Base-by-base conservation (phyloP, 805 yeast genomes). In the Helenozyma rhizophorensis region DNA sequence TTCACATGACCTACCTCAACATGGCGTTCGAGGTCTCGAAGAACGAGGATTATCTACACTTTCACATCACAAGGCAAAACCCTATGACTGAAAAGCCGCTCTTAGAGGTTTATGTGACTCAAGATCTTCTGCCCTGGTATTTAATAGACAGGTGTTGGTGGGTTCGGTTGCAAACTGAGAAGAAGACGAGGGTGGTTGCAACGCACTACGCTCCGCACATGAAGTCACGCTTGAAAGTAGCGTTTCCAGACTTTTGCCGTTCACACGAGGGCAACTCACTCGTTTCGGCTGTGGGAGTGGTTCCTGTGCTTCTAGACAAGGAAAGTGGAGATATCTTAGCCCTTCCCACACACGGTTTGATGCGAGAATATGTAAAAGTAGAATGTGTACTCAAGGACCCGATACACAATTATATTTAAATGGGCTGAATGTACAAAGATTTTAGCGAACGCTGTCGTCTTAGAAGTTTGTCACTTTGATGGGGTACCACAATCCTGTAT, bases 91-190 rank as follows among this genome's bases (percentile, higher is more conserved):
- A 23, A 9, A 10, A 18, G 4, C 23, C 9, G 9, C 10, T 21
- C 3, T 22, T 14, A 11, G 15, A n/a, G 1, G 13, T 34, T 2
- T 1, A 14, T 2, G 22, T 28, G 2, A 12, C 24, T 2, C 14
- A 32, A 4, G 23, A 24, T 1, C 29, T 33, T 10, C 10, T 23
- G 12, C 28, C 34, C 2, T 43, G 48, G 48, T 14, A 14, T 6
- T 21, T 39, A n/a, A 34, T 40, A 19, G 42, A 38, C 18, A 21
- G 36, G 14, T 32, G 43, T 7, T 45, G 50, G 50, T 45, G 50
- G 50, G 9, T 45, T n/a, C 24, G 14, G 13, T 3, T 21, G 3
- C n/a, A 2, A 10, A 6, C 7, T 8, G 19, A 17, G 8, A 17
- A 8, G 7, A 13, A 13, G 7, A 22, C 11, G 7, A 16, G n/a